Evolutionary conservation across 805 yeast genomes (phyloP).

Genomic region (Candida gorgasii): DNA sequence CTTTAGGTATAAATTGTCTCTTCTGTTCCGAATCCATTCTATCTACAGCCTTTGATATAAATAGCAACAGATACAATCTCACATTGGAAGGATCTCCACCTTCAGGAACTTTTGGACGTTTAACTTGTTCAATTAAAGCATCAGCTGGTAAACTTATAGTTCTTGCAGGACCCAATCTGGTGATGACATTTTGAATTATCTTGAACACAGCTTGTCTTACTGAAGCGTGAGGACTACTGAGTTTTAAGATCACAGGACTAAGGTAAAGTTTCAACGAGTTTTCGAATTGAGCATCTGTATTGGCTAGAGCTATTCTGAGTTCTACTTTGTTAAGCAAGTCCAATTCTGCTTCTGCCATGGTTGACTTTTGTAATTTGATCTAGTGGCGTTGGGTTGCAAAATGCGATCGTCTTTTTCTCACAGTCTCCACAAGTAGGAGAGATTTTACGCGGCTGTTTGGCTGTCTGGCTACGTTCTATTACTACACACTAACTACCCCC

Average conservation of each 20-base stretch:
- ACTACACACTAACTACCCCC: too few relatives aligned
- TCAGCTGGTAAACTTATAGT: conserved; percentile 61
- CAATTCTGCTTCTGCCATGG: conserved; percentile 51
- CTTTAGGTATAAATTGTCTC: conserved; percentile 44
- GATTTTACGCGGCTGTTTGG: too few relatives aligned
- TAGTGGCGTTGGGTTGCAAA: neutral
- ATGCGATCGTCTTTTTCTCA: neutral
- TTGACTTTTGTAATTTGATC: too few relatives aligned
- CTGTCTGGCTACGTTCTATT: too few relatives aligned
- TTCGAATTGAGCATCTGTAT: conserved; percentile 64
- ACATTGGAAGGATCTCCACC: conserved; percentile 51
- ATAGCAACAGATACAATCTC: conserved; percentile 61
- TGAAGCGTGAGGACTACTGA: conserved; percentile 65
- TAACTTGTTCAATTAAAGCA: conserved; percentile 64
- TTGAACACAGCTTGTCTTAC: conserved; percentile 71
- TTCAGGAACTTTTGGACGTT: conserved; percentile 48
- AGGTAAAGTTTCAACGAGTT: conserved; percentile 60
- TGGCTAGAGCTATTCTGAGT: conserved; percentile 75
- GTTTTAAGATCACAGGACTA: conserved; percentile 75
- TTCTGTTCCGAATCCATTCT: conserved; percentile 45
- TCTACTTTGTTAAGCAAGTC: conserved; percentile 75
- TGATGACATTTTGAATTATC: conserved; percentile 64
- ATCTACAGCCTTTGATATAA: conserved; percentile 67
- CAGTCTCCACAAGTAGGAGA: neutral
- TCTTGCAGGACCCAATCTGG: conserved; percentile 60